These are phyloP conservation scores for Lumnitzera racemosa DNA, from an alignment of 345 rosid genomes.

Conservation along the genomic window DNA sequence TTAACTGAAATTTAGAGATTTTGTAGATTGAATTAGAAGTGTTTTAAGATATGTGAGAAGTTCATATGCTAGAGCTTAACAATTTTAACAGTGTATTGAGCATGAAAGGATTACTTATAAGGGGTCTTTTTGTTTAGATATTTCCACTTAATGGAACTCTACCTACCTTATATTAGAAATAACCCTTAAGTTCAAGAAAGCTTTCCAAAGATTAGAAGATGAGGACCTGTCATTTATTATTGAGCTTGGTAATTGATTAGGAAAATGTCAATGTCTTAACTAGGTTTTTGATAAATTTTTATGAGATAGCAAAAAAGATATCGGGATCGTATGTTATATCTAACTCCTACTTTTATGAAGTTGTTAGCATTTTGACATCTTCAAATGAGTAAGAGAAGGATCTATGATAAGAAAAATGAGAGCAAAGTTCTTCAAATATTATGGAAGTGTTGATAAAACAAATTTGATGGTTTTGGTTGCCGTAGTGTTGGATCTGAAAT, in stretches of 20 bases:
- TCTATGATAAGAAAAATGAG: slow-evolving; percentile 4
- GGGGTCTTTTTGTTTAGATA: not conserved
- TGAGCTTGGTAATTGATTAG: too few relatives aligned
- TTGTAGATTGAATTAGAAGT: not conserved
- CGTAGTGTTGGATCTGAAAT: too few relatives aligned
- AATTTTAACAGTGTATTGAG: not conserved
- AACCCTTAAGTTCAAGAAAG: not conserved
- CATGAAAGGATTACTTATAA: not conserved
- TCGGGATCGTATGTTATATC: not conserved
- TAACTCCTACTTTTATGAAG: not conserved
- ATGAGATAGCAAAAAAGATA: not conserved
- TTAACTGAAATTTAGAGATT: slow-evolving; percentile 1
- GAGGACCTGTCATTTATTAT: not conserved
- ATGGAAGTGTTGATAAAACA: too few relatives aligned
- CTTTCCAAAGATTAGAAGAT: slow-evolving; percentile 4
- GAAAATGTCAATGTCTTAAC: not conserved
- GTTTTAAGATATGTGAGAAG: slow-evolving; percentile 3
- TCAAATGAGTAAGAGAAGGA: not conserved
- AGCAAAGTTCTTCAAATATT: not conserved
- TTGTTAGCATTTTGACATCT: not conserved
- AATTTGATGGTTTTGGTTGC: too few relatives aligned
- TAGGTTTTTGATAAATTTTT: not conserved
- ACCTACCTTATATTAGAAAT: not conserved
- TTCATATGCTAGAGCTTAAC: not conserved
- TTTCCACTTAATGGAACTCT: not conserved